These are phyloP conservation scores for Buddleja alternifolia DNA, from an alignment of 257 asterid species.

Conservation along the genomic window DNA sequence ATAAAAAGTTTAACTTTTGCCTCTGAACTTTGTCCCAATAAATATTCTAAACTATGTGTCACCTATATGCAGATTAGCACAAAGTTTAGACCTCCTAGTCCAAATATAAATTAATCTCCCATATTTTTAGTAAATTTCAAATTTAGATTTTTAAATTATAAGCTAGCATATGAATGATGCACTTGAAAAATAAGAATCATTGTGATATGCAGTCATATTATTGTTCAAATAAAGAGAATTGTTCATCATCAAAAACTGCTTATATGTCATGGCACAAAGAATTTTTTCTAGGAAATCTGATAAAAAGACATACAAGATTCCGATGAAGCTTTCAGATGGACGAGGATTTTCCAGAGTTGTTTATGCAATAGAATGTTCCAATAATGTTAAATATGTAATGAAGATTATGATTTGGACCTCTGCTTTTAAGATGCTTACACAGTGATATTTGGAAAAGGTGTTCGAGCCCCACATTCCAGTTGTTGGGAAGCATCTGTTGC, in stretches of 20 bases:
- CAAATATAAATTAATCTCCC: too few species aligned
- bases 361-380: slow-evolving; percentile 28
- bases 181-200: too few species aligned
- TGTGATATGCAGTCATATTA: too few species aligned
- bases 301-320: slow-evolving; percentile 4
- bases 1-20: too few species aligned
- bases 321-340: slow-evolving; percentile 18
- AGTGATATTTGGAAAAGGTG: background rate
- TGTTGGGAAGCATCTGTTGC: slow-evolving; percentile 16
- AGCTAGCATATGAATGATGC: too few species aligned
- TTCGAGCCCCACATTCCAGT: slow-evolving; percentile 22
- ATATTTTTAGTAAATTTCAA: too few species aligned
- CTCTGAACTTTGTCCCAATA: too few species aligned
- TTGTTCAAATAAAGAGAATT: background rate
- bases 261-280: background rate
- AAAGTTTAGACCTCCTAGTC: too few species aligned
- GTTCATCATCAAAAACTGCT: background rate
- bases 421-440: slow-evolving; percentile 16
- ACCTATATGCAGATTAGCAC: too few species aligned
- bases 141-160: too few species aligned
- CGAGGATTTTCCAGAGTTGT: slow-evolving; percentile 15
- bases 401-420: slow-evolving; percentile 16
- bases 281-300: slow-evolving; percentile 9
- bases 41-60: too few species aligned
- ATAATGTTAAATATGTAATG: background rate